Conservation (phyloP, 2,329 filamentous ascomycete genomes). For the Coniochaeta hoffmannii region DNA sequence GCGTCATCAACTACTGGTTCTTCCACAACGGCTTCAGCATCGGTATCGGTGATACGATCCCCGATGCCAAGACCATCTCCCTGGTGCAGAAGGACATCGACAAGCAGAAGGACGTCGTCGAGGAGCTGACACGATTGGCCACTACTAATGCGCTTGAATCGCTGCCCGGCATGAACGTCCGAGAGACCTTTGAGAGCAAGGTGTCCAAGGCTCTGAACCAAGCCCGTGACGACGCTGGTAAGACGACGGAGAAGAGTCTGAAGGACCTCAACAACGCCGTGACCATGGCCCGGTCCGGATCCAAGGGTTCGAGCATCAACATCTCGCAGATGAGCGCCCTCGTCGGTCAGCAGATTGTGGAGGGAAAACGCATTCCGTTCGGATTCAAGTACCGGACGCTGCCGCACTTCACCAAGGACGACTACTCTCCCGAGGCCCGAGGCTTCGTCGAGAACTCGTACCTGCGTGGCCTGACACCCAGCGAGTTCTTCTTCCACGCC, state of each 20-base stretch:
- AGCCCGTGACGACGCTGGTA: constrained; percentile 74
- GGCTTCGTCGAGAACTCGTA: constrained; percentile 99
- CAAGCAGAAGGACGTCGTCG: constrained; percentile 74
- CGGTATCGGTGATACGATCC: constrained; percentile 96
- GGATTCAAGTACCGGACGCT: constrained; percentile 97
- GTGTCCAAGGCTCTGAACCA: constrained; percentile 91
- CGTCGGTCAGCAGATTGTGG: constrained; percentile 95
- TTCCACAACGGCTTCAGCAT: constrained; percentile 96
- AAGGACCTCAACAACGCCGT: constrained; percentile 96
- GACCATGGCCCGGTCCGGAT: constrained; percentile 92
- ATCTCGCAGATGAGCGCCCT: constrained; percentile 99
- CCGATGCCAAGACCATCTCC: constrained; percentile 74
- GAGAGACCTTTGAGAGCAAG: constrained; percentile 96
- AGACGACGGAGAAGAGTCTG: constrained; percentile 80
- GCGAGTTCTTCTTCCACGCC: constrained; percentile 99
- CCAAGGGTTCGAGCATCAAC: constrained; percentile 98
- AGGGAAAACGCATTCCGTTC: constrained; percentile 97
- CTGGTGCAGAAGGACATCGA: constrained; percentile 79
- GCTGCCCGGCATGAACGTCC: constrained; percentile 96
- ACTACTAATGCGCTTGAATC: constrained; percentile 84
- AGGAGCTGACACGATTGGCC: constrained; percentile 65
- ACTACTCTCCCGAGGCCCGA: constrained; percentile 94
- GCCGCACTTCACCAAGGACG: constrained; percentile 98
- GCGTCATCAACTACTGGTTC: constrained; percentile 95
- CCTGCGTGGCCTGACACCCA: constrained; percentile 85